A percentile compares a stretch with the other conserved stretches of the same genome.
Evolutionary conservation across 2,329 filamentous ascomycete genomes (phyloP).

Genomic region (Trichoderma harzianum): DNA sequence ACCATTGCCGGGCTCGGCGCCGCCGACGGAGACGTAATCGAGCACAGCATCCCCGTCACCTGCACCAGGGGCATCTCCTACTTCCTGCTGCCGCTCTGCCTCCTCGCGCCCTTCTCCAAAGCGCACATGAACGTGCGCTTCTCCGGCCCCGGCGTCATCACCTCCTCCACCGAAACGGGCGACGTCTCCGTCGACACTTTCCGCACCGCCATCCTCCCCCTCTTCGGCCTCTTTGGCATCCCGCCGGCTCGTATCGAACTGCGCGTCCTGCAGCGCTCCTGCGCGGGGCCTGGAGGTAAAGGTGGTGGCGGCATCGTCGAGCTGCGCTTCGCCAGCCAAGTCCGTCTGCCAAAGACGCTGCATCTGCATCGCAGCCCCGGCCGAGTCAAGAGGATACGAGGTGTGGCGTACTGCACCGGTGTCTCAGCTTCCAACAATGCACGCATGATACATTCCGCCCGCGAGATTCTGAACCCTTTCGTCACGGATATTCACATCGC

Average conservation of each 20-base stretch:
- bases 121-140: constrained; percentile 86
- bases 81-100: constrained; percentile 83
- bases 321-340: constrained; percentile 87
- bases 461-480: constrained; percentile 82
- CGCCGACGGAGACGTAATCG: constrained; percentile 67
- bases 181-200: constrained; percentile 93
- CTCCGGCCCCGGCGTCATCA: constrained; percentile 88
- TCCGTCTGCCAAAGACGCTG: constrained; percentile 88
- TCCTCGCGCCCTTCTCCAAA: constrained; percentile 92
- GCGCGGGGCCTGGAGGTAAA: constrained; percentile 68
- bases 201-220: constrained; percentile 83
- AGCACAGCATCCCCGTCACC: constrained; percentile 73
- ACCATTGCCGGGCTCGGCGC: constrained; percentile 73
- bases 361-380: constrained; percentile 81
- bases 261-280: constrained; percentile 74
- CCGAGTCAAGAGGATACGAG: constrained; percentile 80
- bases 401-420: constrained; percentile 90
- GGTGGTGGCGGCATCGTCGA: constrained; percentile 93
- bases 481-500: constrained; percentile 89
- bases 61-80: constrained; percentile 83
- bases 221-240: constrained; percentile 90
- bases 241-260: constrained; percentile 76
- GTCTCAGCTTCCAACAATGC: constrained; percentile 91
- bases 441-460: constrained; percentile 87
- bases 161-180: constrained; percentile 74